A percentile compares a stretch with the other conserved stretches of the same genome.
phyloP scores from a whole-genome alignment of 2,329 filamentous ascomycete genomes.

The Graphiopsis chlorocephala region DNA sequence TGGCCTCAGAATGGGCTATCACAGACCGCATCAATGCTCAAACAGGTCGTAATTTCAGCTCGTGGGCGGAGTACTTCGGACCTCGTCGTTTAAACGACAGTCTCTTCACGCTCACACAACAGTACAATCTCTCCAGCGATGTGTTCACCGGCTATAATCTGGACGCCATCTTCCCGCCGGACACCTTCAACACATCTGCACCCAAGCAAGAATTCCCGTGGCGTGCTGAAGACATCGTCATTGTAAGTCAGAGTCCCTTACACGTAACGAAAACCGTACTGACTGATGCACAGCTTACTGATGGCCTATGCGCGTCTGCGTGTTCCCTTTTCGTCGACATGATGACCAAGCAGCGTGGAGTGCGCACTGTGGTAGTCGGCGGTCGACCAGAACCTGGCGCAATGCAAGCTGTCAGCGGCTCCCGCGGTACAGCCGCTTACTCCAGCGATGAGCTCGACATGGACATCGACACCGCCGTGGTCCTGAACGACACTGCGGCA shows the following conservation, averaged over 20 bases:
- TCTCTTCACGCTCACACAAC: slow-evolving; percentile 35
- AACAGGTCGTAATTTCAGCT: slow-evolving; percentile 24
- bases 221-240: slow-evolving; percentile 39
- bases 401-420: slow-evolving; percentile 33
- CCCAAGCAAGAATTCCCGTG: slow-evolving; percentile 35
- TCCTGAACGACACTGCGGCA: background rate
- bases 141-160: slow-evolving; percentile 36
- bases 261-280: background rate
- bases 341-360: slow-evolving; percentile 24
- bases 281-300: slow-evolving; percentile 17
- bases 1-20: slow-evolving; percentile 36
- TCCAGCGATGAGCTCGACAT: background rate
- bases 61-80: slow-evolving; percentile 31
- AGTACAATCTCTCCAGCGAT: slow-evolving; percentile 40
- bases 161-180: slow-evolving; percentile 16
- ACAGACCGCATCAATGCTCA: slow-evolving; percentile 25
- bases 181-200: slow-evolving; percentile 29
- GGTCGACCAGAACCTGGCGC: slow-evolving; percentile 39
- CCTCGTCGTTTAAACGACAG: slow-evolving; percentile 39
- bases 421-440: background rate
- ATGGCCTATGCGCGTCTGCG: slow-evolving; percentile 43
- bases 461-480: background rate
- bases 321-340: slow-evolving; percentile 43
- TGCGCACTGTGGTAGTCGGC: slow-evolving; percentile 39
- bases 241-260: slow-evolving; percentile 29